Evolutionary conservation across 495 filamentous ascomycete genomes (phyloP).

Genomic region (Xylaria telfairii): DNA sequence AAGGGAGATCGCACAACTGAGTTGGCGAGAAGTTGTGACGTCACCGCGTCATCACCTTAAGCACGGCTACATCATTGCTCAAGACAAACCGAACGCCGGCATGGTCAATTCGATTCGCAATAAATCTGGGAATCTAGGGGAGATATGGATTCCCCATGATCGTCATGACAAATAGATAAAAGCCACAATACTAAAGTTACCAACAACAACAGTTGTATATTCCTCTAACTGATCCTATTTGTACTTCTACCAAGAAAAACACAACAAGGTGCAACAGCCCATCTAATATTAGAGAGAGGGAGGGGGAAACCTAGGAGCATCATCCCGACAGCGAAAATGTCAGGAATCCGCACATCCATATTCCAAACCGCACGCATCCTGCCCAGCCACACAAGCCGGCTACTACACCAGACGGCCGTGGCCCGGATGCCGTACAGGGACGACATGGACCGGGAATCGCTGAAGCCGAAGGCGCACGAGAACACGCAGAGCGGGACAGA

Average conservation of each 20-base stretch:
- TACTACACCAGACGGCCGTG: conserved; percentile 33
- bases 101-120: background rate
- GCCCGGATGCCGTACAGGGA: conserved; percentile 42
- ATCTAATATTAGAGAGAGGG: no score
- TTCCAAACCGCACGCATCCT: conserved; percentile 22
- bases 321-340: background rate
- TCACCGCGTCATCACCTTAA: conserved; percentile 23
- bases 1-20: no score
- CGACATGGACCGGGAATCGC: conserved; percentile 48
- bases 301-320: no score
- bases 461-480: conserved; percentile 48
- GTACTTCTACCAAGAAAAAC: background rate
- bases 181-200: background rate
- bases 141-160: background rate
- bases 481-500: conserved; percentile 46
- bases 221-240: background rate
- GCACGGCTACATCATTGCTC: conserved; percentile 8
- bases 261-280: background rate
- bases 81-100: background rate
- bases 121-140: background rate
- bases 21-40: conserved; percentile 4
- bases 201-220: background rate
- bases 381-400: conserved; percentile 24
- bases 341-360: conserved; percentile 31
- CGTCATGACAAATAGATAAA: background rate